Conservation (phyloP, 495 filamentous ascomycete species). For the Penicillium lividum region DNA sequence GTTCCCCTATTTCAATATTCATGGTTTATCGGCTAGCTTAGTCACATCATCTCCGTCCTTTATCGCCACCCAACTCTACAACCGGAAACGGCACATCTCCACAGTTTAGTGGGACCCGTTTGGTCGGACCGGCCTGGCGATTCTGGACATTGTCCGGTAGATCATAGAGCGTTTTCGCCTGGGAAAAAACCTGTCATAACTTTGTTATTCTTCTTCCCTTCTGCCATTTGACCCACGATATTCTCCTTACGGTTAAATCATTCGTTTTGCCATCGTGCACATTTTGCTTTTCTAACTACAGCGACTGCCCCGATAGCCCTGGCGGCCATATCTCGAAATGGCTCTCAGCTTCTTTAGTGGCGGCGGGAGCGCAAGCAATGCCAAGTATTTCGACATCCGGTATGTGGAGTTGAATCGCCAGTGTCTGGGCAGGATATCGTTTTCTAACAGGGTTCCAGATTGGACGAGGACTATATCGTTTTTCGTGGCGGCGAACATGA, state of each 20-base stretch:
- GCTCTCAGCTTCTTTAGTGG: conserved; percentile 54
- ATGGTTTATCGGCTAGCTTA: neutral
- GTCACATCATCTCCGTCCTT: neutral
- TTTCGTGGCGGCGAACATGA: conserved; percentile 76
- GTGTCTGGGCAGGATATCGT: neutral
- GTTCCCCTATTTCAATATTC: neutral
- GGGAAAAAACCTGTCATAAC: conserved; percentile 21
- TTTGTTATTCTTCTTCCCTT: conserved; percentile 17
- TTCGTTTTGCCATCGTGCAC: conserved; percentile 4
- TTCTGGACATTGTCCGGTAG: conserved; percentile 31
- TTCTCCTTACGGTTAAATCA: neutral
- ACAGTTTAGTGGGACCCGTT: conserved; percentile 28
- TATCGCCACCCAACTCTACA: conserved; percentile 7
- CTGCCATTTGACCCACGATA: conserved; percentile 6
- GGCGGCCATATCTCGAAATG: conserved; percentile 36
- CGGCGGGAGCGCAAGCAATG: conserved; percentile 47
- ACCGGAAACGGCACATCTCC: conserved; percentile 32
- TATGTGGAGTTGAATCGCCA: conserved; percentile 26
- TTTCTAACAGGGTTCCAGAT: conserved; percentile 44
- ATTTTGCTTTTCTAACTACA: conserved; percentile 6
- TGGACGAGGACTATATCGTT: conserved; percentile 77
- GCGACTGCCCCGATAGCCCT: conserved; percentile 25
- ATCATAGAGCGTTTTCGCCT: conserved; percentile 21
- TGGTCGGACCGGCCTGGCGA: conserved; percentile 33
- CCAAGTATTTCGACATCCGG: conserved; percentile 60